A percentile compares a stretch with the other conserved stretches of the same genome.
These are phyloP conservation scores for Exutisphaerella laricina DNA, from an alignment of 2,329 filamentous ascomycete species.

Conservation along the genomic window DNA sequence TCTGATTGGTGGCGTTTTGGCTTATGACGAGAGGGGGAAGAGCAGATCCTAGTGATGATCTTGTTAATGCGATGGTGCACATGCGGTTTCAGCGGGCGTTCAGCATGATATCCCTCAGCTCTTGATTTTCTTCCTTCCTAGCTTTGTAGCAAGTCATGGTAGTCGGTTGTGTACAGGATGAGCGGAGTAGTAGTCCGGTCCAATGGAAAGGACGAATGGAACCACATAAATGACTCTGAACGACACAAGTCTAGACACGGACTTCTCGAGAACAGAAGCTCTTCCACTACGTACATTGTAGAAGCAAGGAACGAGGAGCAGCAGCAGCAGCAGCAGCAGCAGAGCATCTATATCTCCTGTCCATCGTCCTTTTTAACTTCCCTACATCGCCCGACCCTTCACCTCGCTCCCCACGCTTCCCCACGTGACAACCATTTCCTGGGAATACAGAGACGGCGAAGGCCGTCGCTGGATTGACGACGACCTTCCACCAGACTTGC, in stretches of 20 bases:
- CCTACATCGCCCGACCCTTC: constrained; percentile 2
- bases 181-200: too few relatives aligned
- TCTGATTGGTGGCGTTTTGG: too few relatives aligned
- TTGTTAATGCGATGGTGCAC: too few relatives aligned
- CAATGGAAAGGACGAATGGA: neutral
- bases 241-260: too few relatives aligned
- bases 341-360: neutral
- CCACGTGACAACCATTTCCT: constrained; percentile 6
- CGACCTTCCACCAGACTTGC: too few relatives aligned
- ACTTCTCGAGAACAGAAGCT: too few relatives aligned
- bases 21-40: too few relatives aligned
- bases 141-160: neutral
- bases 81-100: neutral
- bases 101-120: neutral
- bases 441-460: constrained; percentile 12
- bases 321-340: too few relatives aligned
- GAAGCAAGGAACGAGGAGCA: too few relatives aligned
- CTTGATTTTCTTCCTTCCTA: neutral
- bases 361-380: neutral
- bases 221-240: neutral
- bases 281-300: too few relatives aligned
- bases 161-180: too few relatives aligned
- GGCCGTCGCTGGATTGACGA: constrained; percentile 18
- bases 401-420: neutral
- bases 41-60: too few relatives aligned